phyloP scores from a whole-genome alignment of 2,329 filamentous ascomycete species.

The Fusarium equiseti region DNA sequence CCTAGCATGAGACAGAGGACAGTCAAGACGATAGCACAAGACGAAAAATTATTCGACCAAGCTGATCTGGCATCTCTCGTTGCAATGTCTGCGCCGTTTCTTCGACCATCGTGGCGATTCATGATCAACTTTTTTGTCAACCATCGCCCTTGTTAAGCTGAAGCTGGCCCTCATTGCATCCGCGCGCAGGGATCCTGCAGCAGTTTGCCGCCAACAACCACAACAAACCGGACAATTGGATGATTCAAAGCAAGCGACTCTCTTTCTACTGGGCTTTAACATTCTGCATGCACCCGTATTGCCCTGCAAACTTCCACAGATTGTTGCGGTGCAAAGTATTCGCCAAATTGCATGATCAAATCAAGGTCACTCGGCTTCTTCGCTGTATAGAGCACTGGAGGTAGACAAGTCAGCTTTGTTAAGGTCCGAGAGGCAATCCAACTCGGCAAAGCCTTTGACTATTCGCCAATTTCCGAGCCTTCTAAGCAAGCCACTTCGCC shows the following conservation, averaged over 20 bases:
- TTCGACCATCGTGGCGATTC: conserved; percentile 39
- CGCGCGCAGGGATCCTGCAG: conserved; percentile 25
- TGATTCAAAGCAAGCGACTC: conserved; percentile 11
- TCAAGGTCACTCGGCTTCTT: background rate
- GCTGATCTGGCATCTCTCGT: conserved; percentile 57
- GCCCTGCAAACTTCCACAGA: conserved; percentile 16
- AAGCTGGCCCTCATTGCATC: conserved; percentile 24
- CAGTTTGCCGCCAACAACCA: conserved; percentile 15
- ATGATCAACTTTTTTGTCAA: conserved; percentile 43
- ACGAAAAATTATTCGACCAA: conserved; percentile 61
- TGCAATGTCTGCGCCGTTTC: conserved; percentile 57
- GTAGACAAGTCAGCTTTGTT: conserved; percentile 6
- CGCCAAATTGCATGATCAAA: conserved; percentile 12
- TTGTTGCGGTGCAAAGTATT: conserved; percentile 8
- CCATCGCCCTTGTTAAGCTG: conserved; percentile 21
- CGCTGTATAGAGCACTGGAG: conserved; percentile 3
- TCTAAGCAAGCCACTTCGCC: conserved; percentile 43
- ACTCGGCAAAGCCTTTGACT: conserved; percentile 2
- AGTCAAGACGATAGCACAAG: conserved; percentile 79
- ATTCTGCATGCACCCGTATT: conserved; percentile 28
- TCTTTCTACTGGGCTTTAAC: conserved; percentile 3
- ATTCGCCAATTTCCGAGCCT: conserved; percentile 18
- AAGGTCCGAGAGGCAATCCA: conserved; percentile 3
- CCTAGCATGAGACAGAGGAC: conserved; percentile 67
- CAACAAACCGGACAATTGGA: conserved; percentile 17